Percentiles rank a stretch among this genome's conserved stretches.
phyloP scores from a whole-genome alignment of 78 protist genomes.

The Polysphondylium violaceum region DNA sequence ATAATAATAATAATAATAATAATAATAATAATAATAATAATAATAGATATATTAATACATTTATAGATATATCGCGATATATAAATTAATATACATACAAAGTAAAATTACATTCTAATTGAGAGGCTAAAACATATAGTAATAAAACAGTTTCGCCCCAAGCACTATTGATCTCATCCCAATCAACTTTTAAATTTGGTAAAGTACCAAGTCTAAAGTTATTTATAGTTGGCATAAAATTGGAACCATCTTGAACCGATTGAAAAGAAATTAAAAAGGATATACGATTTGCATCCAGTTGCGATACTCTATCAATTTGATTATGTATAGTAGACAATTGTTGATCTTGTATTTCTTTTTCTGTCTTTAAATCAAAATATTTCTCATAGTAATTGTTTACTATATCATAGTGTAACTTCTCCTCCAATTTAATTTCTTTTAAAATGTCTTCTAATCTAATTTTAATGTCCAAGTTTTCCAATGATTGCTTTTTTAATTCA shows the following conservation, averaged over 20 bases:
- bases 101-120: slow-evolving; percentile 41
- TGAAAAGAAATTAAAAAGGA: slow-evolving; percentile 31
- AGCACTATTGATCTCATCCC: slow-evolving; percentile 75
- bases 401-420: slow-evolving; percentile 35
- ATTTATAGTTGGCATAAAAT: slow-evolving; percentile 31
- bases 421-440: slow-evolving; percentile 52
- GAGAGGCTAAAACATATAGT: slow-evolving; percentile 53
- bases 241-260: background rate
- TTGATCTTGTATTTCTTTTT: background rate
- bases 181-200: slow-evolving; percentile 37
- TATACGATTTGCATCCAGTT: slow-evolving; percentile 15
- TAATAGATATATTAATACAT: too few species aligned
- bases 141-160: slow-evolving; percentile 52
- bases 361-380: slow-evolving; percentile 14
- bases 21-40: too few species aligned
- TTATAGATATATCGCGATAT: too few species aligned
- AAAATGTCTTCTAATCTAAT: slow-evolving; percentile 31
- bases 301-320: slow-evolving; percentile 15
- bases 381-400: slow-evolving; percentile 56
- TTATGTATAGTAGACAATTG: background rate
- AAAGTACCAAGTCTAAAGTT: slow-evolving; percentile 52
- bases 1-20: background rate
- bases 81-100: slow-evolving; percentile 1
- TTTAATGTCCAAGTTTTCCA: slow-evolving; percentile 15
- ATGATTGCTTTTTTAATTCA: background rate